A percentile compares a stretch with the other conserved stretches of the same genome.
Evolutionary conservation across 805 yeast species (phyloP).

Genomic region (Ogataea nakhonphanomensis): DNA sequence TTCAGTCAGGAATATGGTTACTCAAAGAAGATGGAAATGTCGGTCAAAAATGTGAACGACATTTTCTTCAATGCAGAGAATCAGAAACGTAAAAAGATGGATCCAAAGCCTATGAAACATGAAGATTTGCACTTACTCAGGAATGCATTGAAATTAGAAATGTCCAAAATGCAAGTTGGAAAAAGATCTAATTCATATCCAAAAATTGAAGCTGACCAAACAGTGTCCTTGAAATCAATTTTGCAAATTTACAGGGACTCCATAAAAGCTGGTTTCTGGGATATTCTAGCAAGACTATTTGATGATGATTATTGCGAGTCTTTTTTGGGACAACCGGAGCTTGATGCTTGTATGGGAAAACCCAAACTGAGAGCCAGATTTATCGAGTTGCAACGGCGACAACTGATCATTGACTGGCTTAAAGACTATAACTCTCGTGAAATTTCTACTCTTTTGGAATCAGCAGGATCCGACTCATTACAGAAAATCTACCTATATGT

Average conservation of each 20-base stretch:
- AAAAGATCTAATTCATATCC: conserved; percentile 36
- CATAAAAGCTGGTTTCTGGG: conserved; percentile 40
- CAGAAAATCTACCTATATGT: conserved; percentile 50
- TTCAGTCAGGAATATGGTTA: conserved; percentile 25
- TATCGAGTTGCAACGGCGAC: conserved; percentile 37
- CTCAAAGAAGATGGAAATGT: conserved; percentile 13
- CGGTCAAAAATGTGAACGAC: conserved; percentile 21
- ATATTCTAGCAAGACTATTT: conserved; percentile 61
- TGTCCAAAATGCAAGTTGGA: conserved; percentile 4
- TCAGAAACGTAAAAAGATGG: conserved; percentile 12
- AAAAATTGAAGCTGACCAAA: conserved; percentile 27
- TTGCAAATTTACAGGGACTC: conserved; percentile 14
- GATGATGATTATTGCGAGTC: conserved; percentile 35
- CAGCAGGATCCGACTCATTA: conserved; percentile 36
- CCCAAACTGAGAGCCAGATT: conserved; percentile 10
- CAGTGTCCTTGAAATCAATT: conserved; percentile 32
- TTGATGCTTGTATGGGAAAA: conserved; percentile 5
- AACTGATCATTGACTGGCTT: conserved; percentile 56
- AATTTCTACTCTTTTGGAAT: conserved; percentile 30
- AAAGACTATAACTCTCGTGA: conserved; percentile 39
- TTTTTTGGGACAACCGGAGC: conserved; percentile 11
- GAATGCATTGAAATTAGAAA: conserved; percentile 15
- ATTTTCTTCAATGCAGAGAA: conserved; percentile 18
- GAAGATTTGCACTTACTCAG: conserved; percentile 8
- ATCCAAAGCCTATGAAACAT: conserved; percentile 6